Evolutionary conservation across 1,139 yeast species (phyloP), one percentile per base, ranked within the genome.

Genomic region (Citeromyces siamensis): DNA sequence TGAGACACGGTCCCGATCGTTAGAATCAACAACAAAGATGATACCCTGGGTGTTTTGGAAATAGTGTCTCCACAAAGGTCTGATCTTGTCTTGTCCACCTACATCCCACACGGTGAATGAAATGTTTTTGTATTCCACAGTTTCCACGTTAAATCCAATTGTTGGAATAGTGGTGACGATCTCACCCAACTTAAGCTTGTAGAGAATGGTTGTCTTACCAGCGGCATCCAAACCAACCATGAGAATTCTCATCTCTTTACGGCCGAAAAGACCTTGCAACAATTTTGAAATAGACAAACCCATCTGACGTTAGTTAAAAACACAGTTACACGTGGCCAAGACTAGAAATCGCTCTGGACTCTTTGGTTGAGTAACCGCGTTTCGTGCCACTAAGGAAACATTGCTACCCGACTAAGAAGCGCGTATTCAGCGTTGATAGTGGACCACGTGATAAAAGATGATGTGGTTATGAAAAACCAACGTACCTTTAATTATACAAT

Each of bases 21-120:
- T 84, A 47, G 93, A 79, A 66, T 84, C 95, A 50, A 84, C 94
- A 46, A 84, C 94, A 60, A 83, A 84, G 59, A 84, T 84, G 58
- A 84, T 82, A 67, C 94, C 94, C 64, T 84, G 94, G 44, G 94
- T 82, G 74, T 83, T 83, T 65, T 83, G 93, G 80, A 75, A 82
- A 66, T 83, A 84, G 65, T 84, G 90, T 76, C 94, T 80, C 95
- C 95, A 84, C 63, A 84, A 70, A 42, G 94, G 94, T 69, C 94
- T 81, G 59, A 84, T 83, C 70, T 84, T 84, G 64, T 82, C 94
- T 70, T 84, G 94, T 75, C 94, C 94, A 79, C 94, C 94, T 55
- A 84, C 94, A 74, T 84, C 94, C 95, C 95, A 84, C 48, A 84
- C 94, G 46, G 94, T 84, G 70, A 84, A 84, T 35, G 93, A 79